These are phyloP conservation scores for Ophiosphaerella korrae DNA, from an alignment of 2,329 filamentous ascomycete species.

Conservation along the genomic window DNA sequence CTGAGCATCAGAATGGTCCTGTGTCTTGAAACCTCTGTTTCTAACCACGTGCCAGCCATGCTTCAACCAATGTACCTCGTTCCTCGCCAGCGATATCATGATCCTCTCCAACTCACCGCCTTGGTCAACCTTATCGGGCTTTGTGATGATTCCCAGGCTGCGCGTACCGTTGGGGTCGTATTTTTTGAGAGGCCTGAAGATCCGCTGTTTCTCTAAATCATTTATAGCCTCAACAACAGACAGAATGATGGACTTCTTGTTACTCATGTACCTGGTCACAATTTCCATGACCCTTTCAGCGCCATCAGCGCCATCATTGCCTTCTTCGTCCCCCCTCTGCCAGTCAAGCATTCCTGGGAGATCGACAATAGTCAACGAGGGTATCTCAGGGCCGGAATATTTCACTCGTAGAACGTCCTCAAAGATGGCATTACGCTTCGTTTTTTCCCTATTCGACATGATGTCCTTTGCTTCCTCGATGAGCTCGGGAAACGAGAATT, in stretches of 20 bases:
- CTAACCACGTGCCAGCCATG: slow-evolving; percentile 48
- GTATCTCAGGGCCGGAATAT: slow-evolving; percentile 38
- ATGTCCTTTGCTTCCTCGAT: slow-evolving; percentile 57
- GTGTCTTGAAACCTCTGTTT: slow-evolving; percentile 36
- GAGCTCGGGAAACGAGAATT: slow-evolving; percentile 49
- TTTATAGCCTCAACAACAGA: slow-evolving; percentile 50
- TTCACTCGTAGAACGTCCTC: slow-evolving; percentile 37
- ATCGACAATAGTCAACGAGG: slow-evolving; percentile 61
- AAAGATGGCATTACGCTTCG: slow-evolving; percentile 12
- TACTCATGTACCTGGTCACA: slow-evolving; percentile 50
- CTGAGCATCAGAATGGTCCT: slow-evolving; percentile 18
- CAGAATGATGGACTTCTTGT: slow-evolving; percentile 53
- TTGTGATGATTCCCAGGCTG: slow-evolving; percentile 54
- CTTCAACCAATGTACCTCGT: slow-evolving; percentile 35
- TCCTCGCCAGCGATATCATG: slow-evolving; percentile 37
- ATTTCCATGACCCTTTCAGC: slow-evolving; percentile 54
- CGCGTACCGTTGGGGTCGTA: slow-evolving; percentile 43
- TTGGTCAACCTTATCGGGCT: slow-evolving; percentile 44
- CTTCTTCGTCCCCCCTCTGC: slow-evolving; percentile 31
- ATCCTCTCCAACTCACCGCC: slow-evolving; percentile 30
- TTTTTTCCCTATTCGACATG: slow-evolving; percentile 46
- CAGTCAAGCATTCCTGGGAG: slow-evolving; percentile 59
- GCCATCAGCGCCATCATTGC: slow-evolving; percentile 53
- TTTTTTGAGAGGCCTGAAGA: slow-evolving; percentile 15
- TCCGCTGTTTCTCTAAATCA: slow-evolving; percentile 33